These are phyloP conservation scores for Tylopilus plumbeoviolaceoides DNA, from an alignment of 768 basidiomycete species.

Conservation along the genomic window DNA sequence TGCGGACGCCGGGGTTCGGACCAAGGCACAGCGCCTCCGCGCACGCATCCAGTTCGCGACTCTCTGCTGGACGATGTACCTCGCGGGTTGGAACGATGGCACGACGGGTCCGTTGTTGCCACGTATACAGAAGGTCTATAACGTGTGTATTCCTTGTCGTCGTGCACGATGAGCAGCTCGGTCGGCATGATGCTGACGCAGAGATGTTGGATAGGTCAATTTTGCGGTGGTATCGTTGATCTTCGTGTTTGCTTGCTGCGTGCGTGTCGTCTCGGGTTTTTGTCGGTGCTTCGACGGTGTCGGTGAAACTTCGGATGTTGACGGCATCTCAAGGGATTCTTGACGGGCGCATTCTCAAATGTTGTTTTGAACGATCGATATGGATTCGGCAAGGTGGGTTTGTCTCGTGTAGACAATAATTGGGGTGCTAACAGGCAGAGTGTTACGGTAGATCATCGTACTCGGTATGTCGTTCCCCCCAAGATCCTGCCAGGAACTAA, in stretches of 20 bases:
- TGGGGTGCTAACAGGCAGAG: not conserved
- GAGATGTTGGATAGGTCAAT: slow-evolving; percentile 27
- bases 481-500: not conserved
- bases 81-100: slow-evolving; percentile 23
- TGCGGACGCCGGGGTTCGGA: no score
- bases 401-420: not conserved
- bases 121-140: slow-evolving; percentile 26
- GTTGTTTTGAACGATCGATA: slow-evolving; percentile 26
- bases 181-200: not conserved
- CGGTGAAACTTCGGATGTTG: not conserved
- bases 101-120: slow-evolving; percentile 8
- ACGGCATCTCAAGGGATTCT: slow-evolving; percentile 25
- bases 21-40: slow-evolving; percentile 20
- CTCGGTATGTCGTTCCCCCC: slow-evolving; percentile 16
- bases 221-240: slow-evolving; percentile 40
- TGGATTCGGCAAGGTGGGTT: slow-evolving; percentile 33
- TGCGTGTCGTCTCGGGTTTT: slow-evolving; percentile 14
- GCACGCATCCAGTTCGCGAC: slow-evolving; percentile 12
- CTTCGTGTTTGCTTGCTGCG: slow-evolving; percentile 39
- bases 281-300: not conserved
- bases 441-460: slow-evolving; percentile 23
- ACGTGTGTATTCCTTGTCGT: slow-evolving; percentile 20
- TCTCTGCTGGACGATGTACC: slow-evolving; percentile 25
- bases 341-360: slow-evolving; percentile 32
- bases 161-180: no score